These are phyloP conservation scores for Gossypium gossypioides DNA, from an alignment of 441 rosid genomes.

Conservation along the genomic window DNA sequence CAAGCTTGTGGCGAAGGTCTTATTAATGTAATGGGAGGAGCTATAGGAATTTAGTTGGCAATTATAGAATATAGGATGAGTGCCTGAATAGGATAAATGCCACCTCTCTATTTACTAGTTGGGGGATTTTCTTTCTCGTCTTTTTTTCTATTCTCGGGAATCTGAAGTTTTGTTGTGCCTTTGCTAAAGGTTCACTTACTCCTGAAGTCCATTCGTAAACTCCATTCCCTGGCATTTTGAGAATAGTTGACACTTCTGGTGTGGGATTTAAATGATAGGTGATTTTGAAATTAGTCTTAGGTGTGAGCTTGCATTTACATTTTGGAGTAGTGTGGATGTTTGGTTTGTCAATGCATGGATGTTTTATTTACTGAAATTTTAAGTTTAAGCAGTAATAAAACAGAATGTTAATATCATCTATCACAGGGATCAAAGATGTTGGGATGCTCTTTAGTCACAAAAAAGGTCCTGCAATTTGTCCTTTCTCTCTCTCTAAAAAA, in stretches of 20 bases:
- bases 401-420: not conserved
- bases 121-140: not conserved
- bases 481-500: not conserved
- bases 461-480: not conserved
- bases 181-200: not conserved
- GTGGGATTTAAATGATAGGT: not conserved
- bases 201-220: not conserved
- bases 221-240: not conserved
- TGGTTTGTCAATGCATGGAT: not conserved
- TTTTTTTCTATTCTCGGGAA: not conserved
- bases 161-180: not conserved
- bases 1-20: not conserved
- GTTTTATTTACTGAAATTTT: not conserved
- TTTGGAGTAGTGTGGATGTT: not conserved
- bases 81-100: not conserved
- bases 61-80: not conserved
- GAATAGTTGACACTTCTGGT: not conserved
- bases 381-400: not conserved
- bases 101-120: not conserved
- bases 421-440: conserved; percentile 3
- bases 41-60: not conserved
- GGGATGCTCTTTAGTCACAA: conserved; percentile 4
- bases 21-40: not conserved
- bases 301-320: not conserved
- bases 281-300: not conserved